Percentiles rank a stretch among this genome's conserved stretches.
These are phyloP conservation scores for Candida piceae DNA, from an alignment of 805 yeast genomes.

Conservation along the genomic window DNA sequence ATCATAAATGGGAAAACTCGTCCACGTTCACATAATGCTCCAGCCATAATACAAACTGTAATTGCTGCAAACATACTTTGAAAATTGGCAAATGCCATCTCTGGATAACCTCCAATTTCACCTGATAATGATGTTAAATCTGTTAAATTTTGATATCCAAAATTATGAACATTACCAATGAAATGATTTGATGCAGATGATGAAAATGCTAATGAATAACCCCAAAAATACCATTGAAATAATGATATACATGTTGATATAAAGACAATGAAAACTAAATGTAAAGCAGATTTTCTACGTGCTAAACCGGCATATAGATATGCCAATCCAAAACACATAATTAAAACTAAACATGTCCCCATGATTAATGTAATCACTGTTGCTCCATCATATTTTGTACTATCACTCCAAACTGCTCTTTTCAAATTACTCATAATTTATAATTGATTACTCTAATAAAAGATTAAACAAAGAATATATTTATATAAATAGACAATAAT, in stretches of 20 bases:
- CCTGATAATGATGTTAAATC: slow-evolving; percentile 27
- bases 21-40: slow-evolving; percentile 92
- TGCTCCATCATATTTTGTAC: slow-evolving; percentile 37
- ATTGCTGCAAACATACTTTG: slow-evolving; percentile 91
- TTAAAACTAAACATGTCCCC: slow-evolving; percentile 68
- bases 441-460: no score
- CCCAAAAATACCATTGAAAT: slow-evolving; percentile 98
- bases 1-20: slow-evolving; percentile 79
- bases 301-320: slow-evolving; percentile 89
- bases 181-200: slow-evolving; percentile 73
- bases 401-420: slow-evolving; percentile 23
- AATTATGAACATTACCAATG: slow-evolving; percentile 80
- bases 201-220: slow-evolving; percentile 88
- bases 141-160: slow-evolving; percentile 74
- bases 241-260: slow-evolving; percentile 57
- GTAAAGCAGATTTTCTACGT: slow-evolving; percentile 82
- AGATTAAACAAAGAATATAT: no score
- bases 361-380: slow-evolving; percentile 48
- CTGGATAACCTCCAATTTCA: slow-evolving; percentile 58
- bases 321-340: slow-evolving; percentile 95
- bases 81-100: slow-evolving; percentile 76
- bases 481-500: no score
- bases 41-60: slow-evolving; percentile 87
- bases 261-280: slow-evolving; percentile 76
- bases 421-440: no score